Base-by-base conservation (phyloP, 2,329 filamentous ascomycete species). In the Diaporthe vaccinii region DNA sequence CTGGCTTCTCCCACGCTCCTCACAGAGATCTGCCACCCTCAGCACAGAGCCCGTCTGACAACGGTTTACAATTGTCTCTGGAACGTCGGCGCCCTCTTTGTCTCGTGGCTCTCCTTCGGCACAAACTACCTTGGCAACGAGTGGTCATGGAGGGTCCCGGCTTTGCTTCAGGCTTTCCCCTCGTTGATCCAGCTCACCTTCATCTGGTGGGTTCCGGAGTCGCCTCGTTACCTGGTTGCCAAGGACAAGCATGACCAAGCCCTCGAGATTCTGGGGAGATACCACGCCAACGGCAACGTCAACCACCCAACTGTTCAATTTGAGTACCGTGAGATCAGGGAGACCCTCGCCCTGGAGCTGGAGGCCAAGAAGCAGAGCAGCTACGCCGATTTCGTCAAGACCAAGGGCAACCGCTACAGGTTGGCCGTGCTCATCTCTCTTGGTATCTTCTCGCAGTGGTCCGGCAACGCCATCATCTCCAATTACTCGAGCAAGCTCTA, bases 391-490 rank as follows among this genome's bases (percentile, higher is more conserved):
- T 89, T 91, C 81, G 82, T 91, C 81, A 82, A 81, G 76, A 91
- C 89, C 53, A 87, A 85, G 79, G 89, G 89, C 70, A 91, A 91
- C 84, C 87, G 89, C 70, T 88, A 90, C 80, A 86, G 90, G 58
- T 81, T 91, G 57, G 78, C 84, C 34, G 82, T 92, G 41, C 83
- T 90, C 71, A 80, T 89, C 62, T 89, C 89, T 2, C 85, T 91
- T 36, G 90, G 89, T 79, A 81, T 91, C 76, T 90, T 91, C 83
- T 90, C 88, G 0, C 89, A 91, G 81, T 91, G 89, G 85, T 89
- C 86, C 49, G 90, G 90, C 72, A 91, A 91, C 80, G 89, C 87
- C 75, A 86, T 91, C 67, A 89, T 91, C 78, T 89, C 86, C 75
- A 91, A 91, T 84, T 92, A 91, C 78, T 85, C 88, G 55, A 87